Percentiles rank a stretch among this genome's conserved stretches.
Evolutionary conservation across 495 filamentous ascomycete genomes (phyloP).

Genomic region (Lepraria neglecta): DNA sequence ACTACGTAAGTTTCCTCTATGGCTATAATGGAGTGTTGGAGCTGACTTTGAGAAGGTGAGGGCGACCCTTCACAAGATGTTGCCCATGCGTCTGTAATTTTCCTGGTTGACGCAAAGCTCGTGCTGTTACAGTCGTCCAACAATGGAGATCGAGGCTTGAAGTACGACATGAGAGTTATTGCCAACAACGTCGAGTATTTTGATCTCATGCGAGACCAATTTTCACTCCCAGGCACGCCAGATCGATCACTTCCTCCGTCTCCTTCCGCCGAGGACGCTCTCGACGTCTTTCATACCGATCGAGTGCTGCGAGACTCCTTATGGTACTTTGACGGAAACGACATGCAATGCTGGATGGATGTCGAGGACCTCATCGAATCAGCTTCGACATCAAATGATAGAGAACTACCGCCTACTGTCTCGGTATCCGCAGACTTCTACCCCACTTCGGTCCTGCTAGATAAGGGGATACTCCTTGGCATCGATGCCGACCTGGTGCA

Average conservation of each 20-base stretch:
- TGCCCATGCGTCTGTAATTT: constrained; percentile 84
- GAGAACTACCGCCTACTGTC: constrained; percentile 48
- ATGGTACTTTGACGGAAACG: constrained; percentile 86
- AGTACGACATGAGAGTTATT: constrained; percentile 97
- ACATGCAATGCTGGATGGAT: constrained; percentile 79
- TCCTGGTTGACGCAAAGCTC: constrained; percentile 92
- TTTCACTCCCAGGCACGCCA: constrained; percentile 44
- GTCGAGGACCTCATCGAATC: constrained; percentile 77
- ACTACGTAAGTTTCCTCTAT: constrained; percentile 49
- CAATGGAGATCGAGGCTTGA: constrained; percentile 67
- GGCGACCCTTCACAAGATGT: constrained; percentile 97
- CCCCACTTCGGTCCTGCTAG: constrained; percentile 75
- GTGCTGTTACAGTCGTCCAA: constrained; percentile 83
- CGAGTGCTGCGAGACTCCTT: constrained; percentile 73
- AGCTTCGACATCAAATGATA: constrained; percentile 48
- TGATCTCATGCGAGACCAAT: constrained; percentile 80
- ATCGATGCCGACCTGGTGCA: constrained; percentile 90
- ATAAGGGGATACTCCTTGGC: constrained; percentile 81
- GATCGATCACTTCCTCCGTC: constrained; percentile 46
- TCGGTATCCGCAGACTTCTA: constrained; percentile 79
- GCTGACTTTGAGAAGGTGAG: constrained; percentile 47
- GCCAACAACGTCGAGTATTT: constrained; percentile 96
- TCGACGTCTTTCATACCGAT: constrained; percentile 40
- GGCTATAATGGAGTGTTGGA: not conserved
- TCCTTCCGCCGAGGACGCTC: constrained; percentile 44